Evolutionary conservation across 2,329 filamentous ascomycete genomes (phyloP), one percentile per base, ranked within the genome.

Genomic region (Neoarthrinium moseri): DNA sequence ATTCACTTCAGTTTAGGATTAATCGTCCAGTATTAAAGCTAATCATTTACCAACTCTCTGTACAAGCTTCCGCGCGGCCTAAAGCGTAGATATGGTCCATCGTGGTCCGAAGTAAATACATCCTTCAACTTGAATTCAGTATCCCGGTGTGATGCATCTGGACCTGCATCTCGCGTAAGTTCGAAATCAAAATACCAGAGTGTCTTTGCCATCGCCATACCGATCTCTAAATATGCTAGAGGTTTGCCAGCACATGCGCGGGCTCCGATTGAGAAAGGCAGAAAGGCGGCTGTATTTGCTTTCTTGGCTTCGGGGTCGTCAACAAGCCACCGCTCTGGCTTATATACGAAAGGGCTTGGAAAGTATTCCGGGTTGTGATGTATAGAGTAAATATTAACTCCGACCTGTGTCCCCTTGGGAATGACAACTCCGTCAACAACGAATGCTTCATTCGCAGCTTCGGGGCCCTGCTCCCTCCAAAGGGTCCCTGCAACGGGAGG

Each of bases 401-500:
- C 66, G 5, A 71, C 54, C 17, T 60, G 54, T 5, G 58, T 56
- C 15, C 66, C 64, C 0, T 37, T 59, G 33, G 68, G 58, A 4
- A 74, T 56, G 22, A 58, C 43, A 18, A 45, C 40, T 12, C 48
- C 40, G n/a, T 51, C 67, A 49, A 48, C 61, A 32, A 52, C 45
- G 4, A 45, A 46, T 3, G 48, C 34, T 12, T 61, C 51, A 6
- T 24, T 22, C 6, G 22, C 35, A n/a, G 23, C 20, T 5, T 47
- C 38, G 10, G 24, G 35, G 6, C 26, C 26, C 13, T 64, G 59
- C 43, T 68, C 59, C 10, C 70, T 50, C 44, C 58, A 51, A 37
- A 71, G 45, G 43, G 63, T 42, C 44, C 57, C 53, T 43, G 63
- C 59, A 1, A 70, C 66, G 0, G 72, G 66, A 4, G 75, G 72